Conservation (phyloP, 352 stramenopile species). For the Phytophthora capsici region DNA sequence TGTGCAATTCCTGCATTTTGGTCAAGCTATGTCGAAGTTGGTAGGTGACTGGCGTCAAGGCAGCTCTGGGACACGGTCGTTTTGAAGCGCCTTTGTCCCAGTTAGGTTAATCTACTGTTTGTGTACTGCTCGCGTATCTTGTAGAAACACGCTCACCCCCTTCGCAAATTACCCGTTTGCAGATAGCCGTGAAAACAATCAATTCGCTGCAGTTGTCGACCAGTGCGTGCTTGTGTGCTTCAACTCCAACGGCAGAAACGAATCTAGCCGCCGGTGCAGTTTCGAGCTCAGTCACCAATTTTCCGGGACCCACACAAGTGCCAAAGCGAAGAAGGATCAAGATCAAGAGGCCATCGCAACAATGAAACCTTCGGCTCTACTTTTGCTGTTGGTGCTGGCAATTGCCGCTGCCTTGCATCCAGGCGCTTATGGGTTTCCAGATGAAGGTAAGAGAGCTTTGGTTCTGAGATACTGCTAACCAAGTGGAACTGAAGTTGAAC, state of each 20-base stretch:
- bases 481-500: not conserved
- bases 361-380: constrained; percentile 24
- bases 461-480: not conserved
- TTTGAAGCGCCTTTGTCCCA: not conserved
- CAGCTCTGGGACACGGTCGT: too few species aligned
- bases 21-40: too few species aligned
- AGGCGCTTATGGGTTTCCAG: not conserved
- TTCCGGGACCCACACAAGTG: not conserved
- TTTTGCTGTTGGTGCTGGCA: constrained; percentile 23
- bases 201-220: not conserved
- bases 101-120: not conserved
- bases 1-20: too few species aligned
- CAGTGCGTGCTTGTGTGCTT: not conserved
- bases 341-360: not conserved
- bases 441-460: constrained; percentile 4
- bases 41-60: too few species aligned
- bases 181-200: not conserved
- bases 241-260: not conserved
- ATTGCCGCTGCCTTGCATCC: constrained; percentile 1
- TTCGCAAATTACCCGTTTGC: constrained; percentile 1
- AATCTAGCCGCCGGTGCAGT: too few species aligned
- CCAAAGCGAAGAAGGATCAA: constrained; percentile 4
- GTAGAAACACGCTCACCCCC: not conserved
- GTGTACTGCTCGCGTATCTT: not conserved
- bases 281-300: constrained; percentile 29